Base-by-base conservation (phyloP, 163 green algal species). In the Prototheca cutis region DNA sequence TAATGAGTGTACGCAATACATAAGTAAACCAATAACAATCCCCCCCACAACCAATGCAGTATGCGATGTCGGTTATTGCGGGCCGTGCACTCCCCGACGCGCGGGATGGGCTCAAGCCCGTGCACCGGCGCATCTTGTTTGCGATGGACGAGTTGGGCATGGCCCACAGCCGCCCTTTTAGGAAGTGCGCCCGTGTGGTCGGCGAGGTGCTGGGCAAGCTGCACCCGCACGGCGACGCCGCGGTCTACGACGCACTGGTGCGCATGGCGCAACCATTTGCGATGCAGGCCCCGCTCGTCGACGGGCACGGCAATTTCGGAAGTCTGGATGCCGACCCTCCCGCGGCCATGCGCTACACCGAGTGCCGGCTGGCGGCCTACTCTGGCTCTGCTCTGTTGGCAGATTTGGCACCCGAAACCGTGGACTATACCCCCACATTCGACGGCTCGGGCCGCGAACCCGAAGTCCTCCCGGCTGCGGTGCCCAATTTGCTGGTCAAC, bases 281-380 rank as follows among this genome's bases (percentile, higher is more conserved):
- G 24, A 91, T 96, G 87, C 69, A 77, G 8, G 54, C 68, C 8
- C 75, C 78, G 7, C 70, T 95, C 68, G 77, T 94, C 45, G 62
- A 87, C 24, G 93, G 93, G n/a, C 93, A 99, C 71, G 93, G 93
- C 52, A 99, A 99, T 73, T 99, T 99, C 77, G 93, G 92, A 2
- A 93, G 80, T 1, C 58, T 96, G 39, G 91, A 98, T 71, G 77
- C 85, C 56, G 90, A 98, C 74, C 89, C 89, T 2, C 58, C 91
- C 19, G 91, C 91, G 21, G 91, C 91, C 42, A 97, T 97, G 90
- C 74, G 90, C n/a, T 80, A 77, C 56, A 86, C 77, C 4, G 88
- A 96, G 72, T 95, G 89, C 76, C 71, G 82, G 8, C 79, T 97
- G 62, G 73, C 74, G 57, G 45, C 48, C 28, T 65, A 84, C 10